Percentiles rank a stretch among this genome's conserved stretches.
phyloP scores from a whole-genome alignment of 2,329 filamentous ascomycete species.

The Cucurbitaria berberidis region DNA sequence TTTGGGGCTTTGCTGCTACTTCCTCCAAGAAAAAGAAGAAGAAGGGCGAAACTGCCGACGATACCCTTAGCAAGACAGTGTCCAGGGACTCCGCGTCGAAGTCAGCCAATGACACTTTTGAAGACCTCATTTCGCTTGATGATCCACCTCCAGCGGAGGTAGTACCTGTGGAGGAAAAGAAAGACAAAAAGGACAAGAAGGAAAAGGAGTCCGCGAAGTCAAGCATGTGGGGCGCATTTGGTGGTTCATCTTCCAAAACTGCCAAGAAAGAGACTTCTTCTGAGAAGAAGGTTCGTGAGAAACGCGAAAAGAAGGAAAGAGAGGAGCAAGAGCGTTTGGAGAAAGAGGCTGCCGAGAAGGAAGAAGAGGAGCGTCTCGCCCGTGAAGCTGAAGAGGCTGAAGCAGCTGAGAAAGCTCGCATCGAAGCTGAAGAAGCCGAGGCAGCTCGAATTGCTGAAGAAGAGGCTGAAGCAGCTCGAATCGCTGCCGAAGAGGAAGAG shows the following conservation, averaged over 20 bases:
- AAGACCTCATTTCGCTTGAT: slow-evolving; percentile 43
- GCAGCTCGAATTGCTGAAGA: slow-evolving; percentile 24
- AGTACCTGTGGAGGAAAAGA: slow-evolving; percentile 23
- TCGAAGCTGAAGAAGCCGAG: slow-evolving; percentile 22
- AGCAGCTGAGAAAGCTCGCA: slow-evolving; percentile 42
- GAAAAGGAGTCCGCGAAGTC: slow-evolving; percentile 33
- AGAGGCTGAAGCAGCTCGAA: slow-evolving; percentile 27
- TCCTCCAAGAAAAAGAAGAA: slow-evolving; percentile 45
- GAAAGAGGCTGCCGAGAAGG: slow-evolving; percentile 53
- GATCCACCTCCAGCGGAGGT: slow-evolving; percentile 28
- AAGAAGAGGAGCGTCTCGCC: slow-evolving; percentile 29
- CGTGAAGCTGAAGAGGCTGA: slow-evolving; percentile 36
- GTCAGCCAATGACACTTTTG: slow-evolving; percentile 43
- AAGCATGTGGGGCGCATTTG: slow-evolving; percentile 30
- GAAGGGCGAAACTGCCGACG: slow-evolving; percentile 34
- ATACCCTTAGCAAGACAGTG: slow-evolving; percentile 37
- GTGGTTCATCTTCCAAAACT: slow-evolving; percentile 24
- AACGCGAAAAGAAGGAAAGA: slow-evolving; percentile 39
- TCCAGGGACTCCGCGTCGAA: slow-evolving; percentile 37
- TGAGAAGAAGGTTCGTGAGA: slow-evolving; percentile 46
- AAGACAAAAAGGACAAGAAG: slow-evolving; percentile 38
- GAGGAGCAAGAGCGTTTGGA: slow-evolving; percentile 32
- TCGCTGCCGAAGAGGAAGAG: slow-evolving; percentile 38
- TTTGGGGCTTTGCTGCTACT: slow-evolving; percentile 30
- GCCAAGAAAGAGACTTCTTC: slow-evolving; percentile 37